phyloP scores from a whole-genome alignment of 2,329 filamentous ascomycete species.

The Calonectria ilicicola region DNA sequence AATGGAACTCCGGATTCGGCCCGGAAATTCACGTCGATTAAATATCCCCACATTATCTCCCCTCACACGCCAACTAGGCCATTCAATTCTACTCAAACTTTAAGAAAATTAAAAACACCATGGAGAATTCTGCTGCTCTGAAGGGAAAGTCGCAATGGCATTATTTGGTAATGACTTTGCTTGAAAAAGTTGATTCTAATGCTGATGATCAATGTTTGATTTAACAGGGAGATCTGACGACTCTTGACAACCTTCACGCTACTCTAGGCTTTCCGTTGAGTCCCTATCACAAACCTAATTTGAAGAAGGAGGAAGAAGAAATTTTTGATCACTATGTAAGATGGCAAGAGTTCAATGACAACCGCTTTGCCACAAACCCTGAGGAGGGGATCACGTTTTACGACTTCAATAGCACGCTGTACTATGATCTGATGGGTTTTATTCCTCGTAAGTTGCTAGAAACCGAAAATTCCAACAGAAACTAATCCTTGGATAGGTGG shows the following conservation, averaged over 20 bases:
- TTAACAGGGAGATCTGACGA: constrained; percentile 1
- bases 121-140: not conserved
- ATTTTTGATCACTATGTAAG: constrained; percentile 9
- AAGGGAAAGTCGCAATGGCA: constrained; percentile 11
- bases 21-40: too few relatives aligned
- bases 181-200: too few relatives aligned
- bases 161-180: not conserved
- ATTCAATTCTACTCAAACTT: too few relatives aligned
- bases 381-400: not conserved
- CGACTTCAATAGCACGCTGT: not conserved
- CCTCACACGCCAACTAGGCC: too few relatives aligned
- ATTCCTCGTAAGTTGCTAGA: not conserved
- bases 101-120: too few relatives aligned
- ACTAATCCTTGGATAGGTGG: not conserved
- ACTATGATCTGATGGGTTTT: constrained; percentile 13
- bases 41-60: too few relatives aligned
- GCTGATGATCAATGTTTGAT: not conserved
- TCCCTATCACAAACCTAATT: not conserved
- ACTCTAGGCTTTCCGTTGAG: not conserved
- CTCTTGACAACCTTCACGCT: constrained; percentile 7
- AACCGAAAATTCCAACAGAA: not conserved
- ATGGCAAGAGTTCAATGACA: constrained; percentile 15
- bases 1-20: too few relatives aligned
- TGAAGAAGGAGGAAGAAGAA: constrained; percentile 8
- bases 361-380: not conserved